Conservation (phyloP, 108 stramenopile genomes). For the Nitzschia palea region DNA sequence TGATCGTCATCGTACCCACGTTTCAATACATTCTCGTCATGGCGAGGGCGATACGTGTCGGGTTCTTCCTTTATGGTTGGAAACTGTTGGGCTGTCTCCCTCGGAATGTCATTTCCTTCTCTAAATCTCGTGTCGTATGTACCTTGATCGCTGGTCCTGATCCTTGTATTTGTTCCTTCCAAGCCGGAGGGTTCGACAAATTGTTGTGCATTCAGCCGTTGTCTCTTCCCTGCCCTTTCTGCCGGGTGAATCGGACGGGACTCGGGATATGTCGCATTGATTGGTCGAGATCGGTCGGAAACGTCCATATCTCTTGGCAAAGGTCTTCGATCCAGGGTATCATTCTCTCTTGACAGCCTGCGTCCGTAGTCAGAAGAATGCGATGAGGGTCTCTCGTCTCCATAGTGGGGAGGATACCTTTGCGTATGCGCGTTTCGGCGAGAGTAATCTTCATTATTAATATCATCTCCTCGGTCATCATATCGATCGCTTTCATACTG, state of each 20-base stretch:
- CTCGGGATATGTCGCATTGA: neutral
- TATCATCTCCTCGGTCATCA: neutral
- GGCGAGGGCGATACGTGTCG: neutral
- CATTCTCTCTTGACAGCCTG: neutral
- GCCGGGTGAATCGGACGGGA: neutral
- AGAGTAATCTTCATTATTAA: too few species aligned
- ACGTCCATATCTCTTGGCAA: neutral
- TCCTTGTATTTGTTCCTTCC: too few species aligned
- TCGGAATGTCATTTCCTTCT: neutral
- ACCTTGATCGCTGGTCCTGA: too few species aligned
- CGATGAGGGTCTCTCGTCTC: neutral
- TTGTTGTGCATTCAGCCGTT: constrained; percentile 6
- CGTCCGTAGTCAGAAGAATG: neutral
- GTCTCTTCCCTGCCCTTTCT: neutral
- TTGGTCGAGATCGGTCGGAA: neutral
- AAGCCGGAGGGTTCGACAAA: constrained; percentile 13
- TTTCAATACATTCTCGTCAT: neutral
- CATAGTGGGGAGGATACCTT: constrained; percentile 6
- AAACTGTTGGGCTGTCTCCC: neutral
- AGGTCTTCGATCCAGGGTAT: neutral
- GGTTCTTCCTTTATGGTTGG: constrained; percentile 5
- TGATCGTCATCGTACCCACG: constrained; percentile 26
- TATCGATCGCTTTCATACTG: constrained; percentile 6
- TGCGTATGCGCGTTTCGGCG: too few species aligned
- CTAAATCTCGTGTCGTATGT: too few species aligned